These are phyloP conservation scores for Cladosporium sp. DNA, from an alignment of 2,329 filamentous ascomycete genomes.

Conservation along the genomic window DNA sequence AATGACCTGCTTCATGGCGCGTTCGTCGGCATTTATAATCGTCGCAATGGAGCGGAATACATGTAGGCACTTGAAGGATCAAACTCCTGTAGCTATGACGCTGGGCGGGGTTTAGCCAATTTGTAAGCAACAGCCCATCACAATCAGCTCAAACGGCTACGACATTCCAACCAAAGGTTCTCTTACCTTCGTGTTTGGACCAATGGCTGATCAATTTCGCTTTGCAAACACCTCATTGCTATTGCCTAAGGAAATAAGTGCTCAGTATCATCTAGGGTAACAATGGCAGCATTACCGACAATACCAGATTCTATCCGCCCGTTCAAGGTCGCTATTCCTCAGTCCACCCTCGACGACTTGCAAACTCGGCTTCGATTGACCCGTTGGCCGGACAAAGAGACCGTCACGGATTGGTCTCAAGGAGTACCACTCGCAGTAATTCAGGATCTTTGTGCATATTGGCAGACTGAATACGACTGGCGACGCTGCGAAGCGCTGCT, in stretches of 20 bases:
- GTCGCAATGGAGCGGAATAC: not conserved
- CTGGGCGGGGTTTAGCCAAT: not conserved
- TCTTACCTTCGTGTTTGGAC: not conserved
- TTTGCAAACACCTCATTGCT: too few relatives aligned
- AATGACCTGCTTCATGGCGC: not conserved
- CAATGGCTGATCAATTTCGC: not conserved
- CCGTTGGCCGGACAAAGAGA: conserved; percentile 20
- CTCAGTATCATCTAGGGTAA: too few relatives aligned
- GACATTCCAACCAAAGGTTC: not conserved
- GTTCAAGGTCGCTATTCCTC: conserved; percentile 12
- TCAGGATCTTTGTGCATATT: conserved; percentile 13
- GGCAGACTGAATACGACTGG: conserved; percentile 17
- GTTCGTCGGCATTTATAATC: not conserved
- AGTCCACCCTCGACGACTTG: conserved; percentile 19
- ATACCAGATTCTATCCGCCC: not conserved
- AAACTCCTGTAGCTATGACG: too few relatives aligned
- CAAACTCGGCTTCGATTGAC: conserved; percentile 21
- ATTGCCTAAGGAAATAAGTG: too few relatives aligned
- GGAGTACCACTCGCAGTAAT: conserved; percentile 3
- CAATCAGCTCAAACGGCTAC: not conserved
- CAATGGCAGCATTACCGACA: too few relatives aligned
- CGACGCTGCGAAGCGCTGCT: conserved; percentile 13
- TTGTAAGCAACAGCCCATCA: not conserved
- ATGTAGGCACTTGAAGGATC: not conserved
- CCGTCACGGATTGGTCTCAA: conserved; percentile 13